Evolutionary conservation across 1,139 yeast species (phyloP).

Genomic region (Yamadazyma triangularis): DNA sequence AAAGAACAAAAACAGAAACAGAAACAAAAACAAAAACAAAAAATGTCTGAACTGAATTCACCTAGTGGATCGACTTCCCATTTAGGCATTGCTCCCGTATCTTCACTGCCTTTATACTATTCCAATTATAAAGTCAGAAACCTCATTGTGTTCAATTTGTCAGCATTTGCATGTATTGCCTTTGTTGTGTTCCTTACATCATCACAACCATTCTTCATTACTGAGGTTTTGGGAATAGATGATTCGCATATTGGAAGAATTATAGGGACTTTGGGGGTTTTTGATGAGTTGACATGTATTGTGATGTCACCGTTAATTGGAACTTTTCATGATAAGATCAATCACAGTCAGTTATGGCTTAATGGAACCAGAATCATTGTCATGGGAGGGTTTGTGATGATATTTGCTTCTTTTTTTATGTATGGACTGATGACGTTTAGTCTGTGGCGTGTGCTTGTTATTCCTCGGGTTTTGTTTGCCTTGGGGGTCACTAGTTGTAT

Average conservation of each 20-base stretch:
- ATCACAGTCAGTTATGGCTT: slow-evolving; percentile 10
- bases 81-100: no score
- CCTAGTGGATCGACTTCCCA: no score
- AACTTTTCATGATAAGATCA: slow-evolving; percentile 53
- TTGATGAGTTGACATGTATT: slow-evolving; percentile 57
- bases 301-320: slow-evolving; percentile 61
- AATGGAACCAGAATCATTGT: slow-evolving; percentile 55
- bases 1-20: no score
- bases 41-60: no score
- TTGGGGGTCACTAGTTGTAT: slow-evolving; percentile 52
- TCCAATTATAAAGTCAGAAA: slow-evolving; percentile 13
- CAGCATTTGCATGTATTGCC: slow-evolving; percentile 52
- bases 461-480: slow-evolving; percentile 55
- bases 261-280: slow-evolving; percentile 58
- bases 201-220: slow-evolving; percentile 63
- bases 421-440: slow-evolving; percentile 44
- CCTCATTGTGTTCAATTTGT: slow-evolving; percentile 20
- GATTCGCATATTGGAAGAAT: slow-evolving; percentile 47
- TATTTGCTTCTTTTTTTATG: slow-evolving; percentile 45
- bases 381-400: slow-evolving; percentile 41
- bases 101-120: no score
- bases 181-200: slow-evolving; percentile 64
- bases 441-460: slow-evolving; percentile 31
- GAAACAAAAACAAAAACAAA: no score
- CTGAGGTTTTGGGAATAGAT: slow-evolving; percentile 47